A percentile compares a stretch with the other conserved stretches of the same genome.
Conservation (phyloP, 2,329 filamentous ascomycete genomes). For the Aspergillus fructus region DNA sequence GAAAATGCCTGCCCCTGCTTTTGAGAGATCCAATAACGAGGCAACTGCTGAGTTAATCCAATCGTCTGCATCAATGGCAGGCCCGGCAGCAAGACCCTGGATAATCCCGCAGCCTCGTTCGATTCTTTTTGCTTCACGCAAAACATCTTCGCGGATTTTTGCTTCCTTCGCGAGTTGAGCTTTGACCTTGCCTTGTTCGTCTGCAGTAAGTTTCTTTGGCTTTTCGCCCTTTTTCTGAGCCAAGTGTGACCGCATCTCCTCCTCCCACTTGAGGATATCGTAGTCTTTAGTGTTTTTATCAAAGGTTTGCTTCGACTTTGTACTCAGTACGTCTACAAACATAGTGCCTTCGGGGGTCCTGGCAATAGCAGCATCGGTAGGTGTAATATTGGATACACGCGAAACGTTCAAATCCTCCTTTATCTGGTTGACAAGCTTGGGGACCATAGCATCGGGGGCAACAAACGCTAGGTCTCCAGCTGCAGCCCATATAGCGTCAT, state of each 20-base stretch:
- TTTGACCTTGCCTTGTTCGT: conserved; percentile 87
- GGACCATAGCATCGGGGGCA: conserved; percentile 76
- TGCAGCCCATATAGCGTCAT: conserved; percentile 74
- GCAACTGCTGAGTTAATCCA: conserved; percentile 86
- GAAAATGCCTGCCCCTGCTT: conserved; percentile 74
- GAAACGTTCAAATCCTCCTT: conserved; percentile 68
- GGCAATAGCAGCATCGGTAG: conserved; percentile 89
- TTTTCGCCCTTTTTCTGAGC: conserved; percentile 86
- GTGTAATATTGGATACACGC: conserved; percentile 71
- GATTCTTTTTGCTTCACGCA: conserved; percentile 67
- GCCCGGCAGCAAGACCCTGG: conserved; percentile 74
- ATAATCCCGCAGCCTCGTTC: conserved; percentile 84
- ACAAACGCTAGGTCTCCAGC: conserved; percentile 93
- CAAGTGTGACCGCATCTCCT: conserved; percentile 80
- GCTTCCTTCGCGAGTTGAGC: conserved; percentile 86
- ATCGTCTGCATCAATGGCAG: conserved; percentile 80
- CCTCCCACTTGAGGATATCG: conserved; percentile 95
- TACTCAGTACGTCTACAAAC: conserved; percentile 87
- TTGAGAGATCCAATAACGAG: conserved; percentile 69
- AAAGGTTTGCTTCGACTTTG: conserved; percentile 70
- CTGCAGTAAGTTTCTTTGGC: conserved; percentile 83
- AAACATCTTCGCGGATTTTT: conserved; percentile 71
- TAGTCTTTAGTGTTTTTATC: conserved; percentile 95
- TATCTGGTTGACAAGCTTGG: conserved; percentile 73
- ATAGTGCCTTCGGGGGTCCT: conserved; percentile 83